These are phyloP conservation scores for Leccinum subtestaceum DNA, from an alignment of 768 basidiomycete species.

Conservation along the genomic window DNA sequence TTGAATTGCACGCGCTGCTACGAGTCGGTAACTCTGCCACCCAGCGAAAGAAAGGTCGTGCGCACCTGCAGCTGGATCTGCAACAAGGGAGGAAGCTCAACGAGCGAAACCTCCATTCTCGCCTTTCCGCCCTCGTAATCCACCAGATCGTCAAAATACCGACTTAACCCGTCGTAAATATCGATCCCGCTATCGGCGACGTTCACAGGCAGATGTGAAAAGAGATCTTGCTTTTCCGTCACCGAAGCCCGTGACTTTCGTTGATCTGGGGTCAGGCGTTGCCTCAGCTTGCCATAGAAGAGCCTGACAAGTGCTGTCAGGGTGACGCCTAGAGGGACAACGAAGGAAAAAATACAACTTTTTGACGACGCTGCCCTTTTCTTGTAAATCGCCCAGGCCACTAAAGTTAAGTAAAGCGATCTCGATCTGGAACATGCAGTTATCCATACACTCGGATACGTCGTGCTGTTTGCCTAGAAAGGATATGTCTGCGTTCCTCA, in stretches of 20 bases:
- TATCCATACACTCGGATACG: constrained; percentile 98
- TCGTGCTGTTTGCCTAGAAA: constrained; percentile 88
- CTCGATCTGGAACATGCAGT: constrained; percentile 98
- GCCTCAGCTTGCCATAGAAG: constrained; percentile 88
- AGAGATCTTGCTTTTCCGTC: constrained; percentile 87
- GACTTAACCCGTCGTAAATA: constrained; percentile 88
- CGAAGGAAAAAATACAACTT: constrained; percentile 43
- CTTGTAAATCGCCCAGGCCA: constrained; percentile 35
- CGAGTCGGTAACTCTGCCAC: constrained; percentile 6
- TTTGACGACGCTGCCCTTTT: constrained; percentile 81
- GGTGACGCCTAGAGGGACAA: not conserved
- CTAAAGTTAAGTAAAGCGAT: constrained; percentile 81
- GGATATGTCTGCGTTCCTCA: constrained; percentile 1
- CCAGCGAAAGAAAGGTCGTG: constrained; percentile 15
- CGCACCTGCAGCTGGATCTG: constrained; percentile 93
- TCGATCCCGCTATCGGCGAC: constrained; percentile 88
- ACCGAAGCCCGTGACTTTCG: constrained; percentile 50
- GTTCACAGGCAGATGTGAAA: constrained; percentile 92
- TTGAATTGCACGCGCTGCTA: constrained; percentile 90
- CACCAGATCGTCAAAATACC: constrained; percentile 86
- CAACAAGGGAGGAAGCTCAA: constrained; percentile 84
- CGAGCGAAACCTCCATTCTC: constrained; percentile 80
- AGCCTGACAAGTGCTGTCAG: constrained; percentile 41
- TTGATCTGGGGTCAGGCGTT: constrained; percentile 45
- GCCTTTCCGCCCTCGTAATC: constrained; percentile 87